phyloP scores from a whole-genome alignment of 768 basidiomycete species.

The Hygrophoropsis aurantiaca region DNA sequence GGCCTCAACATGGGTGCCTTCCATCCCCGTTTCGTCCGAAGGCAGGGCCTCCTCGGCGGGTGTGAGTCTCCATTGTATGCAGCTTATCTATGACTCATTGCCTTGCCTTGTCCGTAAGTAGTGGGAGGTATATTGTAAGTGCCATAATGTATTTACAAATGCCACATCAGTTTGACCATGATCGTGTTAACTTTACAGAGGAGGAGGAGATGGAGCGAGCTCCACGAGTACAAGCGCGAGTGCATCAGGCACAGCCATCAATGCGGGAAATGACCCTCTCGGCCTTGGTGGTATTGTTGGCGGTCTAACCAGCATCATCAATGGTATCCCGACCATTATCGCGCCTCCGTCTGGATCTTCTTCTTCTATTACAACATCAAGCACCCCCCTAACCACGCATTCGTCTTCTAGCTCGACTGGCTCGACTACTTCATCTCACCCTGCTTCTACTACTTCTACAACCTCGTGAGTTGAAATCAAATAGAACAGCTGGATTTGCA shows the following conservation, averaged over 20 bases:
- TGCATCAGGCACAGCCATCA: constrained; percentile 4
- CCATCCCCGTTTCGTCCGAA: constrained; percentile 17
- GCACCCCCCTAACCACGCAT: constrained; percentile 14
- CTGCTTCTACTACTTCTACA: constrained; percentile 8
- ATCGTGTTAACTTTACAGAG: constrained; percentile 4
- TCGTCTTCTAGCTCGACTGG: constrained; percentile 25
- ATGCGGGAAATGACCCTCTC: not conserved
- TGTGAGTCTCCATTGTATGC: constrained; percentile 19
- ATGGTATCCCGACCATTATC: constrained; percentile 8
- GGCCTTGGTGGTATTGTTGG: constrained; percentile 10
- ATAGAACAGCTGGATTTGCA: constrained; percentile 10
- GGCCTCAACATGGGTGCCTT: constrained; percentile 5
- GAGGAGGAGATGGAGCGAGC: constrained; percentile 2
- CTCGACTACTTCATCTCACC: constrained; percentile 14
- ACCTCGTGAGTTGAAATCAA: constrained; percentile 19
- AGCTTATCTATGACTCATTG: not conserved
- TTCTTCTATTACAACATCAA: constrained; percentile 13
- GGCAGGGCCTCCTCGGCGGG: constrained; percentile 25
- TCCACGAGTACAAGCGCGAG: not conserved
- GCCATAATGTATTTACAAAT: not conserved
- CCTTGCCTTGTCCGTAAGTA: constrained; percentile 6
- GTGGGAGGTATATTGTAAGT: constrained; percentile 19
- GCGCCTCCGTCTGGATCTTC: constrained; percentile 18
- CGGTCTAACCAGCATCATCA: constrained; percentile 14
- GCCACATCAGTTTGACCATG: too few relatives aligned